Evolutionary conservation across 148 eudicot genomes (phyloP), one percentile per base, ranked within the genome.

Genomic region (Nyssa sinensis): DNA sequence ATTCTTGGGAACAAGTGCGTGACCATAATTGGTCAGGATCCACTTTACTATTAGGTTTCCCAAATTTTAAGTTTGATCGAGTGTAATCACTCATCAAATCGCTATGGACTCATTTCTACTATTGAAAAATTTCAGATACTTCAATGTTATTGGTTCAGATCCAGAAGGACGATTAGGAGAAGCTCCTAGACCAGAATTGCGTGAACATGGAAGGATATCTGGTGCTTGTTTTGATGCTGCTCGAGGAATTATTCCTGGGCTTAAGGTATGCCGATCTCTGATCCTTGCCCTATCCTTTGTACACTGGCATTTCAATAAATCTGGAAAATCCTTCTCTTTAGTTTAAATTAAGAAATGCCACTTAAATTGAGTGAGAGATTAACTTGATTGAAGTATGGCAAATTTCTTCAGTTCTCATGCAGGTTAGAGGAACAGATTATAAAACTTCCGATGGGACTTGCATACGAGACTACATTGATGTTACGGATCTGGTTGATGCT

Each of bases 151-250:
- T 79, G 98, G 98, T 69, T 95, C 97, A 4, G 97, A 95, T 80
- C 97, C 97, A 8, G 91, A 89, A 71, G 98, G 97, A 66, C 84
- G 97, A 76, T 81, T 95, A 72, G 97, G 98, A 73, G 98, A 95
- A 86, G 98, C 98, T 83, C 98, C 98, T 31, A 91, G 91, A 66
- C 94, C 97, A 16, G 98, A 95, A 80, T 70, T 92, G 68, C 92
- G 97, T 44, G 94, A 84, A 64, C 98, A 92, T 81, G 97, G 98
- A 24, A 85, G 98, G 25, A 92, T 92, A 71, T 95, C 98, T 37
- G 98, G 97, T 75, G 98, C 98, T 41, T 92, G 98, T 79, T 95
- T 92, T 79, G 97, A 95, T 86, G 98, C 98, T 27, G 98, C 98
- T 82, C 98, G 94, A 25, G 94, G 94, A 32, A 90, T 95, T 74